Base-by-base conservation (phyloP, 2,329 filamentous ascomycete species). In the Tolypocladium tropicale region DNA sequence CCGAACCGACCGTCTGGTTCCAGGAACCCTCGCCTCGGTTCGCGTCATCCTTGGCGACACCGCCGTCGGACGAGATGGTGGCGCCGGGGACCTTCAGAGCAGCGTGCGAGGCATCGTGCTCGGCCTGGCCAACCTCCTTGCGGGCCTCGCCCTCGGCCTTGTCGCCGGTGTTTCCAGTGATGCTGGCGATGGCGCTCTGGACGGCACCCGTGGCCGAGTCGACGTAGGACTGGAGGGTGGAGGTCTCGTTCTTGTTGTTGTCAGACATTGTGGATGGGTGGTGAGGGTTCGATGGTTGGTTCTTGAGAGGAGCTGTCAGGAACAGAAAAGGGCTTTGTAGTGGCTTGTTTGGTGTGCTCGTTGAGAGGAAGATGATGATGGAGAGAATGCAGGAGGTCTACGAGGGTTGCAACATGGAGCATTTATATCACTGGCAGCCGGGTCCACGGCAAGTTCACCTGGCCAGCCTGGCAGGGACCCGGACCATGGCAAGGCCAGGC, bases 1-100 rank as follows among this genome's bases (percentile, higher is more conserved):
- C 85, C 1, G 87, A 82, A 54, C 92, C 93, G n/a, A 92, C 67
- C 6, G 90, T 95, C 75, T 96, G 92, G 76, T 96, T 90, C 85
- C 88, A 95, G 21, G 80, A 79, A 48, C 93, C 92, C 21, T 82
- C 69, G 25, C 79, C 75, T 61, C 91, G 89, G 69, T 93, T 78
- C 12, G 85, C 77, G 71, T 89, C 78, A 71, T 96, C 90, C 62
- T 82, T 79, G 59, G 85, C 80, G 52, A 88, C 76, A 37, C 84
- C 86, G 52, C 90, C 90, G 0, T 83, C 81, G 53, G 85, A 77
- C 12, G 86, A 86, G 57, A 89, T 79, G 28, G 85, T 83, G 68
- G 85, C 77, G 58, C 87, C 85, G 5, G 88, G 90, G n/a, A 87
- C 69, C 70, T 90, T 93, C 61, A 79, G 79, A 18, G 88, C 81